Base-by-base conservation (phyloP, 495 filamentous ascomycete genomes). In the Umbilicaria muhlenbergii region DNA sequence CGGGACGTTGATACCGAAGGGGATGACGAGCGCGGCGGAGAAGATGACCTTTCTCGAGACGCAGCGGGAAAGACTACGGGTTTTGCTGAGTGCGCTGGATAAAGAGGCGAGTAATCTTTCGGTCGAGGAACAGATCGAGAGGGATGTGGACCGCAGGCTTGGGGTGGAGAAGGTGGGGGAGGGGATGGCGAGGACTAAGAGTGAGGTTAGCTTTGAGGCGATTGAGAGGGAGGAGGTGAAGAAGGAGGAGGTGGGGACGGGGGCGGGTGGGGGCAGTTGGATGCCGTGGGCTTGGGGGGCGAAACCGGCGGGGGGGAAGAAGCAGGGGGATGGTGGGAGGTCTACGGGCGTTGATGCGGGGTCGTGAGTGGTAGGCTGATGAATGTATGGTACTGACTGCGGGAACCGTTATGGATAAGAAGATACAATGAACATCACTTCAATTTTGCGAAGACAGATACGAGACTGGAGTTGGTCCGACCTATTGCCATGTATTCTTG, bases 151-250 rank as follows among this genome's bases (percentile, higher is more conserved):
- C 43, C 68, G 56, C 55, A 73, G 64, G 57, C 71, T 55, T 55
- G 65, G 35, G 60, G 67, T 45, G 58, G 50, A 35, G 39, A 44
- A 8, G 35, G 61, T 12, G 43, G 63, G 44, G 58, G 65, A 39
- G 62, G 75, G 7, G 1, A 53, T 86, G 54, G 71, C 64, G 36
- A 86, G 82, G 68, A 86, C 79, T 52, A 67, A 69, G 47, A 84
- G 79, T 42, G 82, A 86, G 50, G 71, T 69, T 32, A 85, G 87
- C 46, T 94, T 94, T 56, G 82, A 89, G 53, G 78, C 81, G 53
- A 78, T 94, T 48, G 79, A 86, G 33, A 68, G 69, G n/a, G 80
- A 82, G 43, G 81, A 80, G 50, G 68, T 70, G 1, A 67, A 47
- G 17, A 38, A 59, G 32, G 71, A 71, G 34, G 70, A 65, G 36